Conservation (phyloP, 176 grass and related monocot species). For the Phoenix roebelenii region DNA sequence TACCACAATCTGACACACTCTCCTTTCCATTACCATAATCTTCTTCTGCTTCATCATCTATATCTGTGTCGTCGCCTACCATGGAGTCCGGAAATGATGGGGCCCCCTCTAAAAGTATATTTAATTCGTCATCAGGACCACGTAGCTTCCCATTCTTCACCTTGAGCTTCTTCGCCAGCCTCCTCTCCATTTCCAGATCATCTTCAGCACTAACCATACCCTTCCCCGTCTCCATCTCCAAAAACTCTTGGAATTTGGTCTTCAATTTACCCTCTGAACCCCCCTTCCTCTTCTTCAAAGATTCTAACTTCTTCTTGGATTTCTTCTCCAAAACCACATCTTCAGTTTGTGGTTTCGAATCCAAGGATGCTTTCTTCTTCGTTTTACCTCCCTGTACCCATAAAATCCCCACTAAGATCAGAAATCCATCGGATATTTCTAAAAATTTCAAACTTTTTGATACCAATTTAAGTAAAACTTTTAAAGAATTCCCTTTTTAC, state of each 20-base stretch:
- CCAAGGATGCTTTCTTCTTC: not conserved
- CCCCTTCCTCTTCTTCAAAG: constrained; percentile 8
- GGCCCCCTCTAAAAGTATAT: constrained; percentile 43
- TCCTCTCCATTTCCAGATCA: constrained; percentile 65
- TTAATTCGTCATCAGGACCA: constrained; percentile 65
- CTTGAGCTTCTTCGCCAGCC: constrained; percentile 74
- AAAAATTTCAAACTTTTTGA: not conserved
- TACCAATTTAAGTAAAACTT: not conserved
- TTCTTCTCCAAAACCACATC: constrained; percentile 7
- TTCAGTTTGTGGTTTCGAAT: not conserved
- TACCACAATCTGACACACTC: not conserved
- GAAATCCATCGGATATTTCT: no score
- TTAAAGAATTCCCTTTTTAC: no score
- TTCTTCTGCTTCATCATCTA: constrained; percentile 16
- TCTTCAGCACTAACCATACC: constrained; percentile 33
- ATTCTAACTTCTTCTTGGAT: not conserved
- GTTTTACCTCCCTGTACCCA: constrained; percentile 30
- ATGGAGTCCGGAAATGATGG: constrained; percentile 27
- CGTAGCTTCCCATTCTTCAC: constrained; percentile 73
- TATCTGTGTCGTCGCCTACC: constrained; percentile 21
- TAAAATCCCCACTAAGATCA: not conserved
- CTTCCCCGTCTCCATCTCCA: constrained; percentile 61
- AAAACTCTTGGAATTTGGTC: constrained; percentile 65
- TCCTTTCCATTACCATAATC: not conserved
- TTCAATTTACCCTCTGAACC: constrained; percentile 18